Percentiles rank a stretch among this genome's conserved stretches.
Evolutionary conservation across 257 asterid genomes (phyloP).

Genomic region (Jacaranda mimosifolia): DNA sequence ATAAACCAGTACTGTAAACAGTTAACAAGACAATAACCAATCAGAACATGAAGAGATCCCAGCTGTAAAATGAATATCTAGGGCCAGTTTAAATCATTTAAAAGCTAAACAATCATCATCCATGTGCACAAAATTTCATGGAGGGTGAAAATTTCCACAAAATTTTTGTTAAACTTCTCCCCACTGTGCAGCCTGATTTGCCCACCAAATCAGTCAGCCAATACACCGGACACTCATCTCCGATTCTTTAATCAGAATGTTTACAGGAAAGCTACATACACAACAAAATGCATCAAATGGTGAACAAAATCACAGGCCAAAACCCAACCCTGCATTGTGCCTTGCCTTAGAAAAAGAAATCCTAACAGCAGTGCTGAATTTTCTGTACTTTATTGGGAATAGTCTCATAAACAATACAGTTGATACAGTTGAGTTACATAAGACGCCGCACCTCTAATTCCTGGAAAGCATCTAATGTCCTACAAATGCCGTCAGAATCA

Average conservation of each 20-base stretch:
- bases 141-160: too few relatives aligned
- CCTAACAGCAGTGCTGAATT: slow-evolving; percentile 12
- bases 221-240: too few relatives aligned
- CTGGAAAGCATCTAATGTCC: slow-evolving; percentile 81
- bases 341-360: not conserved
- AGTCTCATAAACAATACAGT: not conserved
- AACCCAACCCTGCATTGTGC: not conserved
- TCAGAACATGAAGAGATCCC: slow-evolving; percentile 5
- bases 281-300: too few relatives aligned
- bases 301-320: too few relatives aligned
- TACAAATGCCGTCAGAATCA: slow-evolving; percentile 64
- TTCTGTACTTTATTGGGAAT: not conserved
- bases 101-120: slow-evolving; percentile 1
- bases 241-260: too few relatives aligned
- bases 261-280: too few relatives aligned
- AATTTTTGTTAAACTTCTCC: too few relatives aligned
- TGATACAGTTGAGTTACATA: slow-evolving; percentile 17
- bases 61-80: not conserved
- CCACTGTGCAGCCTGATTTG: too few relatives aligned
- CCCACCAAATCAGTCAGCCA: too few relatives aligned
- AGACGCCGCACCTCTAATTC: slow-evolving; percentile 75
- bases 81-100: not conserved
- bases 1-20: not conserved
- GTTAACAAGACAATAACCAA: slow-evolving; percentile 6
- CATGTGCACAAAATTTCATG: not conserved